Evolutionary conservation across 2,329 filamentous ascomycete species (phyloP).

Genomic region (Arthrobotrys iridis): DNA sequence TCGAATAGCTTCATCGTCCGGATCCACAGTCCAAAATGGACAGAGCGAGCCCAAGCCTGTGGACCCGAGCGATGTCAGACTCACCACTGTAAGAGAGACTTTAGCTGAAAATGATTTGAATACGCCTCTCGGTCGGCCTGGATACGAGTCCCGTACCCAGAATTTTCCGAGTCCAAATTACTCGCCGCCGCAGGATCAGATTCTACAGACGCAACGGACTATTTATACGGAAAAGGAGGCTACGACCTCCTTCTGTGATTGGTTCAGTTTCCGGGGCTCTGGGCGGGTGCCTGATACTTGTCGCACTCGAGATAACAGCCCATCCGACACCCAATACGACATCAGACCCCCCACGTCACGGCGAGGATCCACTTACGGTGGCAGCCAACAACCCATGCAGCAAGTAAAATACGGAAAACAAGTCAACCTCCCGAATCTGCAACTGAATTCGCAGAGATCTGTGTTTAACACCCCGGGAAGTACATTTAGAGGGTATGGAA

Average conservation of each 20-base stretch:
- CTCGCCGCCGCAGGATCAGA: neutral
- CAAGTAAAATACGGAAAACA: neutral
- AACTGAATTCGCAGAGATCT: neutral
- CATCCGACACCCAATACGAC: neutral
- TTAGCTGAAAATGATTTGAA: neutral
- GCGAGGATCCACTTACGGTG: neutral
- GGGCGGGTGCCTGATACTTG: neutral
- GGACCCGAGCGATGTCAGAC: neutral
- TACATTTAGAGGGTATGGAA: conserved; percentile 7
- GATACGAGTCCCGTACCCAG: neutral
- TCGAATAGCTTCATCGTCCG: neutral
- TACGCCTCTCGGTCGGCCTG: neutral
- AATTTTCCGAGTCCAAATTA: neutral
- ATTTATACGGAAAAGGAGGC: neutral
- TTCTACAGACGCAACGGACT: neutral
- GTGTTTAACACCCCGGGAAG: neutral
- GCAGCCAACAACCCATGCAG: neutral
- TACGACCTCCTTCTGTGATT: neutral
- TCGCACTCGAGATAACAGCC: conserved; percentile 9
- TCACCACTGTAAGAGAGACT: conserved; percentile 5
- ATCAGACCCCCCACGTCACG: neutral
- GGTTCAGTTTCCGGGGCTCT: neutral
- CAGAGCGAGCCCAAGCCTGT: neutral
- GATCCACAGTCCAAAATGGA: neutral
- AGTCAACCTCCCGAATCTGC: neutral